Conservation (phyloP, 2,329 filamentous ascomycete genomes). For the Venturiaceae sp. region DNA sequence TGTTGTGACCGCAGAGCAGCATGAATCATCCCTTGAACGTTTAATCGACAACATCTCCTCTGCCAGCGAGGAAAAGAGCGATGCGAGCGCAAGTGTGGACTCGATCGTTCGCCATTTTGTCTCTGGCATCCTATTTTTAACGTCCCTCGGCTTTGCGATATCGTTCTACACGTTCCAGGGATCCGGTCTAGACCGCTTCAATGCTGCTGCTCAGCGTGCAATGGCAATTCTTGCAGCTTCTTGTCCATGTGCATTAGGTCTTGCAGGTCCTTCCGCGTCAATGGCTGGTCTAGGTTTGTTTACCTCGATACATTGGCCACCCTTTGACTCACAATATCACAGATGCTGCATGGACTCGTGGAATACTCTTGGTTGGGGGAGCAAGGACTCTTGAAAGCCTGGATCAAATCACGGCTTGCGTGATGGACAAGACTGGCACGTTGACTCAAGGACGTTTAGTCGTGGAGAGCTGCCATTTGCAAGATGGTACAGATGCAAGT, state of each 20-base stretch:
- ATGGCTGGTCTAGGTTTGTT: neutral
- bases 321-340: neutral
- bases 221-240: neutral
- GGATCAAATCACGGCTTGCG: neutral
- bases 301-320: neutral
- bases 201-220: neutral
- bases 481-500: neutral
- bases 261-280: neutral
- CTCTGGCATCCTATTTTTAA: neutral
- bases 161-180: neutral
- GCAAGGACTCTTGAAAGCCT: neutral
- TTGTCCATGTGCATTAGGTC: neutral
- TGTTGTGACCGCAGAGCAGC: neutral
- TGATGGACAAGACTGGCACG: constrained; percentile 1
- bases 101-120: neutral
- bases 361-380: neutral
- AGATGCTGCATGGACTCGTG: neutral
- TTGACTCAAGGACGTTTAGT: neutral
- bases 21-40: neutral
- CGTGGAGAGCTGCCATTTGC: neutral
- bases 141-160: neutral
- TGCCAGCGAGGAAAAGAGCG: neutral
- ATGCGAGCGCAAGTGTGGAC: neutral
- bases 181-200: neutral
- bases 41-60: neutral